A percentile compares a stretch with the other conserved stretches of the same genome.
phyloP scores from a whole-genome alignment of 495 filamentous ascomycete species.

The Penicillium egyptiacum region DNA sequence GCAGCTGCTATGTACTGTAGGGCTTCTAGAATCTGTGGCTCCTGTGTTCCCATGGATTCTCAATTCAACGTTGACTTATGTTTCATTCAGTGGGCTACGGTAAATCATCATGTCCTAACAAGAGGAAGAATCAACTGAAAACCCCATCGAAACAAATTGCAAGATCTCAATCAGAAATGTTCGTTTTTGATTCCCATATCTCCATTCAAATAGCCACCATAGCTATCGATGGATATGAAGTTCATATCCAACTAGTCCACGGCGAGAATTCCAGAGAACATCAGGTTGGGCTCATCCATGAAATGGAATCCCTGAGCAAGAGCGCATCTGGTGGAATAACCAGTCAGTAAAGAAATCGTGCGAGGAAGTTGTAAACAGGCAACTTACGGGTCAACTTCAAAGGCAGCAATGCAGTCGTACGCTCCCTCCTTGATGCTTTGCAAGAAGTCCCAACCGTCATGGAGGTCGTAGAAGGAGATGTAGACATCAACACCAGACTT shows the following conservation, averaged over 20 bases:
- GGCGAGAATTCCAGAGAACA: background rate
- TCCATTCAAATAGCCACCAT: background rate
- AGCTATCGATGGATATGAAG: background rate
- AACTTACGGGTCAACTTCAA: conserved; percentile 47
- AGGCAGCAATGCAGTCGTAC: conserved; percentile 34
- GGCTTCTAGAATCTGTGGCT: background rate
- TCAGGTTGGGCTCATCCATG: conserved; percentile 6
- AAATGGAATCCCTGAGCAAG: conserved; percentile 2
- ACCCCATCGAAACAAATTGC: background rate
- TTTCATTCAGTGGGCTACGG: conserved; percentile 2
- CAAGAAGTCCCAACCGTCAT: conserved; percentile 40
- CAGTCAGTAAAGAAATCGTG: background rate
- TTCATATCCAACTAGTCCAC: background rate
- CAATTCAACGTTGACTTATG: background rate
- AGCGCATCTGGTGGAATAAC: background rate
- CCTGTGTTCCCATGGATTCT: background rate
- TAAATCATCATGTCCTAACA: conserved; percentile 1
- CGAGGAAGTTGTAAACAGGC: background rate
- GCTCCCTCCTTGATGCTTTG: background rate
- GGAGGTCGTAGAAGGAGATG: conserved; percentile 45
- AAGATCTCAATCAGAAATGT: background rate
- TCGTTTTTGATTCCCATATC: background rate
- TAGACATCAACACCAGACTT: conserved; percentile 18
- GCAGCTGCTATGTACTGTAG: background rate
- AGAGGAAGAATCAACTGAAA: background rate